Conservation (phyloP, 176 grass and related monocot genomes). For the Triticum urartu region DNA sequence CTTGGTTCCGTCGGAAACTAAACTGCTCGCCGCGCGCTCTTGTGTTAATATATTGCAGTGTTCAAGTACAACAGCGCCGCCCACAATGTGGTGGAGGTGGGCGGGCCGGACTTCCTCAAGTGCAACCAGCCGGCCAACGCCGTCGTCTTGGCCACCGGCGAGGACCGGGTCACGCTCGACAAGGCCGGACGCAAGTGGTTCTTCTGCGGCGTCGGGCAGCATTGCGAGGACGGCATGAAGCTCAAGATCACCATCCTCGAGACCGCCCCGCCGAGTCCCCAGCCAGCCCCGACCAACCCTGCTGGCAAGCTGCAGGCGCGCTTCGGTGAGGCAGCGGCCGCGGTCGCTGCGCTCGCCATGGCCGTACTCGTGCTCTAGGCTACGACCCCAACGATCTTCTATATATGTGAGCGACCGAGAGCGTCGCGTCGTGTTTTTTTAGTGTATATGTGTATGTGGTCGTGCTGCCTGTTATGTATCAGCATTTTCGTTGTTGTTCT, state of each 20-base stretch:
- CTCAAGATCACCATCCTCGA: slow-evolving; percentile 34
- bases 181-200: slow-evolving; percentile 34
- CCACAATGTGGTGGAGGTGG: slow-evolving; percentile 39
- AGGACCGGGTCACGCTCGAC: slow-evolving; percentile 32
- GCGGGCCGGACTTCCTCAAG: neutral
- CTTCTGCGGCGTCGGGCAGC: slow-evolving; percentile 12
- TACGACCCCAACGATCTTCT: neutral
- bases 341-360: neutral
- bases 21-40: neutral
- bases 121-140: neutral
- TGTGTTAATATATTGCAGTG: slow-evolving; percentile 1
- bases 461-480: neutral
- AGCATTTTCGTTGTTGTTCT: neutral
- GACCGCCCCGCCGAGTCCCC: neutral
- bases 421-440: neutral
- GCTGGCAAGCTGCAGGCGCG: slow-evolving; percentile 15
- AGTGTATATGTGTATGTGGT: no score
- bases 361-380: slow-evolving; percentile 38
- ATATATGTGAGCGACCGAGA: neutral
- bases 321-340: neutral
- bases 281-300: neutral
- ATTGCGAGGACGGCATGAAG: slow-evolving; percentile 9
- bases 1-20: neutral
- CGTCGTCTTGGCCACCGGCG: neutral
- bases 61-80: slow-evolving; percentile 35